Base-by-base conservation (phyloP, 2,329 filamentous ascomycete genomes). In the Exophiala calicioides region DNA sequence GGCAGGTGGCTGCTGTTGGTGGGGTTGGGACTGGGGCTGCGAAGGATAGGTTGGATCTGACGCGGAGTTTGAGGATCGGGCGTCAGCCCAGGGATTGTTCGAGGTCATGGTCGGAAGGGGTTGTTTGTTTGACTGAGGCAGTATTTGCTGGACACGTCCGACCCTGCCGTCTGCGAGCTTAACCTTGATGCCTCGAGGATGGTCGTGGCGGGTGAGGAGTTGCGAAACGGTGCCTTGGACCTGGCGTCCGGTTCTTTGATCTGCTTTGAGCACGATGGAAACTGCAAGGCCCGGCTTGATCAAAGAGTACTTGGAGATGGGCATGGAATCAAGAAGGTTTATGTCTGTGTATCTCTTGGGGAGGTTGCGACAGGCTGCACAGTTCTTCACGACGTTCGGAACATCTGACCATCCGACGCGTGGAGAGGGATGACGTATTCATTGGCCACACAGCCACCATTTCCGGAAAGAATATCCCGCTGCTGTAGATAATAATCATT, bases 101-200 rank as follows among this genome's bases (percentile, higher is more conserved):
- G 44, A 47, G 9, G 39, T 30, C 53, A 56, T 56, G 9, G 21
- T 45, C 20, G 33, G 34, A 6, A n/a, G 23, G 9, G 37, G n/a
- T 9, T 31, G n/a, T 10, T 13, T 31, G 10, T 29, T 33, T 5
- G 13, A n/a, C 20, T 47, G 40, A 13, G 36, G 23, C 8, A 54
- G 42, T 16, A 58, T 48, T 35, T 51, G 50, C 65, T 90, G 87
- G 20, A 91, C 87, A 12, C 87, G 72, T 2, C 87, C 87, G 2
- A 91, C 79, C 19, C 84, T 75, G 1, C 86, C 86, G 63, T 87
- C 85, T 1, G 71, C 68, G 4, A 91, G 72, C 2, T 86, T 79
- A 18, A 90, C 86, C 65, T 90, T 91, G 69, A 90, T 87, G 26
- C 87, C 87, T 7, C 85, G 77, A 2, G 85, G 85, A 59, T 91